Evolutionary conservation across 768 basidiomycete species (phyloP).

Genomic region (Cystobasidiopsis lactophilus): DNA sequence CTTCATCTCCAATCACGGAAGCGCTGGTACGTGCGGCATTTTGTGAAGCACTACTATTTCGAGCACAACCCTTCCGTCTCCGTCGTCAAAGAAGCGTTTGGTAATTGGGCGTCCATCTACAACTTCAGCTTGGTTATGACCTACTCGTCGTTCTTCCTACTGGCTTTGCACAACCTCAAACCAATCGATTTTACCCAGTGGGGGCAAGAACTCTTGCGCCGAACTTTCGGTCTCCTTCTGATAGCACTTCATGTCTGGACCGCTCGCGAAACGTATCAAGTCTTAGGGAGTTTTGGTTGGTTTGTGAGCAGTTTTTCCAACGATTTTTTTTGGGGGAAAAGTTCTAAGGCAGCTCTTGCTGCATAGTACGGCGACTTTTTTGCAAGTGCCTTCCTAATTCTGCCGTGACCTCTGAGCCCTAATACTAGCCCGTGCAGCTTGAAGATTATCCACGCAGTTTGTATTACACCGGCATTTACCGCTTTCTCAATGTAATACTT

Average conservation of each 20-base stretch:
- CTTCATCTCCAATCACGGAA: conserved; percentile 61
- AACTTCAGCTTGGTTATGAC: conserved; percentile 89
- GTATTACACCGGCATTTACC: conserved; percentile 92
- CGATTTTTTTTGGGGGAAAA: too few species aligned
- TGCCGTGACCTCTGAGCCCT: neutral
- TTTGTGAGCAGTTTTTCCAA: conserved; percentile 28
- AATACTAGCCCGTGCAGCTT: neutral
- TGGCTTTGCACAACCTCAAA: conserved; percentile 77
- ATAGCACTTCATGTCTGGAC: conserved; percentile 81
- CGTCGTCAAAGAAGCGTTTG: conserved; percentile 79
- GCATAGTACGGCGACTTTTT: conserved; percentile 34
- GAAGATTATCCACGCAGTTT: conserved; percentile 73
- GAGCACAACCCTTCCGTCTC: conserved; percentile 43
- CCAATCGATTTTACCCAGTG: conserved; percentile 66
- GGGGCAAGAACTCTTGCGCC: conserved; percentile 63
- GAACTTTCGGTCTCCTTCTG: conserved; percentile 60
- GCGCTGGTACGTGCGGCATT: conserved; percentile 84
- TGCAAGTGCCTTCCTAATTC: conserved; percentile 9
- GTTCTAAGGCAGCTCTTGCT: too few species aligned
- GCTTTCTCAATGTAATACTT: conserved; percentile 31
- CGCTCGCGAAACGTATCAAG: conserved; percentile 70
- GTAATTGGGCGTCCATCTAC: conserved; percentile 83
- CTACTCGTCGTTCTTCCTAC: conserved; percentile 64
- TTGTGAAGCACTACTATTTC: conserved; percentile 68
- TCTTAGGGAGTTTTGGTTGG: conserved; percentile 90